Conservation (phyloP, 352 stramenopile species). For the Phytophthora pseudosyringae region DNA sequence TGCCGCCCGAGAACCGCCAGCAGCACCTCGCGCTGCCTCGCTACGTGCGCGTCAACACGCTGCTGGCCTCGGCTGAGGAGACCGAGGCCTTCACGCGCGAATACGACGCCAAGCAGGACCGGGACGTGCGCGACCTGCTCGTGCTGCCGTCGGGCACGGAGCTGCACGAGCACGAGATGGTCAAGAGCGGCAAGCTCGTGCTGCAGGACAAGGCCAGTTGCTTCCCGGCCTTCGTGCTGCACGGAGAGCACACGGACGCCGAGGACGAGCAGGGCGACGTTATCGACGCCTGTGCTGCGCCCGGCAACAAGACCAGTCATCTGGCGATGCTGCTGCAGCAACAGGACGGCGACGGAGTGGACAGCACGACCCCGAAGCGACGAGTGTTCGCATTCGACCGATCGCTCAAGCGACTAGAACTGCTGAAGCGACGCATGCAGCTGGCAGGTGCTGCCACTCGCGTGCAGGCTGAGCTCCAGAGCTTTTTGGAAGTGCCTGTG, state of each 20-base stretch:
- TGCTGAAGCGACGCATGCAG: constrained; percentile 90
- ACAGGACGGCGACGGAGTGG: constrained; percentile 48
- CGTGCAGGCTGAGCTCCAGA: constrained; percentile 85
- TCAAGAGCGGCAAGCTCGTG: constrained; percentile 88
- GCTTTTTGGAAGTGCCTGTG: constrained; percentile 93
- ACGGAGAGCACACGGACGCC: constrained; percentile 66
- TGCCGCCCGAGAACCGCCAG: constrained; percentile 82
- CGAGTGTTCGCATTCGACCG: constrained; percentile 96
- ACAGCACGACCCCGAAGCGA: constrained; percentile 44
- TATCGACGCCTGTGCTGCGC: constrained; percentile 97
- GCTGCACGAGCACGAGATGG: constrained; percentile 84
- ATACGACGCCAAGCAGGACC: constrained; percentile 75
- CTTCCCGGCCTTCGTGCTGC: constrained; percentile 96
- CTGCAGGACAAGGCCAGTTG: constrained; percentile 98
- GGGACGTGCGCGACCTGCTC: constrained; percentile 91
- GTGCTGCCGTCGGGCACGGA: constrained; percentile 90
- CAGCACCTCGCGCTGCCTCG: constrained; percentile 71
- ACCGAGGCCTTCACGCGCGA: constrained; percentile 53
- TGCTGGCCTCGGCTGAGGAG: constrained; percentile 65
- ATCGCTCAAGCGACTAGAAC: constrained; percentile 82
- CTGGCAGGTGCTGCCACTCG: constrained; percentile 79
- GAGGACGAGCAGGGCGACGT: constrained; percentile 78
- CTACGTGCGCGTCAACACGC: constrained; percentile 95
- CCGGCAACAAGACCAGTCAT: constrained; percentile 99
- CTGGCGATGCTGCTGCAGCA: constrained; percentile 93